Base-by-base conservation (phyloP, 331 rosid genomes). In the Quercus lobata region DNA sequence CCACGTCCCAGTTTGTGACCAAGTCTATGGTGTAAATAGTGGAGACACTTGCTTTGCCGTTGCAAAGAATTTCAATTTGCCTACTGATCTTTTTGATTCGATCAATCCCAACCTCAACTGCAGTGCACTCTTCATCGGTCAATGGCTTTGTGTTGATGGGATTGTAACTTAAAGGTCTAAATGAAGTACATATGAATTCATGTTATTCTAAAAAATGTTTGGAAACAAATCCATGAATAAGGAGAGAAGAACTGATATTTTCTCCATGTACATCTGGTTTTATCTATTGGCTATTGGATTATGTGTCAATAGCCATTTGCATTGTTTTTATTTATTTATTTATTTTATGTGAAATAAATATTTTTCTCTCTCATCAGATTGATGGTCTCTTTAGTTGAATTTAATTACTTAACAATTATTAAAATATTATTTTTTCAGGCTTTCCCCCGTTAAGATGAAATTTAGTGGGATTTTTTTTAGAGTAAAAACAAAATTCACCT, bases 41-140 rank as follows among this genome's bases (percentile, higher is more conserved):
- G 90, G 87, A 65, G 88, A 81, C 69, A 84, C 83, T 1, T 84
- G 86, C 73, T 68, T 81, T 49, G 74, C 2, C 8, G 53, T 84
- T 6, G 41, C 75, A 6, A 21, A 79, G 27, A 22, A 66, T 17
- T 81, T 79, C 83, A 69, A 76, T 22, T 22, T 84, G 71, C 7
- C 69, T 5, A 53, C 53, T 17, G 16, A 17, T 0, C 10, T 27
- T 7, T 87, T 84, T 19, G 37, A 41, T n/a, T 37, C 77, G 1
- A 57, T 86, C 80, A 86, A 83, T 76, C 87, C 90, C 9, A 81
- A 83, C 44, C 77, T 86, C 80, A 81, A 87, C 34, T 81, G 86
- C 84, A 29, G 80, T 21, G 25, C 27, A 5, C 80, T 84, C 82
- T 87, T 84, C 41, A 29, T 81, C 2, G 73, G 86, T 60, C 86